Evolutionary conservation across 1,284 basidiomycete species (phyloP), one percentile per base, ranked within the genome.

Genomic region (Pseudozyma thailandica): DNA sequence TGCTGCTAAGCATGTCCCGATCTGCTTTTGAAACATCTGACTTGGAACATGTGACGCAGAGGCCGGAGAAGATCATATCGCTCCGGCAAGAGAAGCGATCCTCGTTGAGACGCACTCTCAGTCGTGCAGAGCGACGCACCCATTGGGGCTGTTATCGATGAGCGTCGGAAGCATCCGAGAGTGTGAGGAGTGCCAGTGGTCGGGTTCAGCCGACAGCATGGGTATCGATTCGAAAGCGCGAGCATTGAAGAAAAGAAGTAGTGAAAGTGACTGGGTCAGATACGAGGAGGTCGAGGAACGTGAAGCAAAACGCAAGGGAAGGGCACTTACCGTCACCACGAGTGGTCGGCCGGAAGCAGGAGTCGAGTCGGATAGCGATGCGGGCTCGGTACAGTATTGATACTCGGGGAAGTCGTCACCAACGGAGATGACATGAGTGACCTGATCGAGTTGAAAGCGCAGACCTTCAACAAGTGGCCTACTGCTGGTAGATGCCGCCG

Each of bases 21-120:
- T 93, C 92, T 6, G 87, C 78, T 2, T 84, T 54, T 6, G 88
- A 87, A 8, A 92, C 84, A 23, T 57, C 49, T n/a, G 61, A 64
- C 86, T 90, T 79, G 41, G 43, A 49, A 49, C 66, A 69, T 30
- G 88, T 90, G 15, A 92, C 87, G 33, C 81, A 81, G 6, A 93
- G 85, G 1, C 91, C 91, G 2, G 92, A 93, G 83, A 94, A 94
- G 59, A 93, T 86, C 86, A 88, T 88, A 0, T 86, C 81, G 1
- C 90, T 89, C 79, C 93, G 89, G 9, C 91, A 86, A 4, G 91
- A 93, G 84, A 89, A 94, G 75, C 85, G 87, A 25, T 86, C 83
- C 10, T 72, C 73, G n/a, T 70, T 72, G 51, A 78, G 75, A 15
- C 63, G 65, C 15, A 57, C 41, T 12, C 51, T 50, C 10, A 77